phyloP scores from a whole-genome alignment of 1,284 basidiomycete genomes.

The Sphaerobolus stellatus region DNA sequence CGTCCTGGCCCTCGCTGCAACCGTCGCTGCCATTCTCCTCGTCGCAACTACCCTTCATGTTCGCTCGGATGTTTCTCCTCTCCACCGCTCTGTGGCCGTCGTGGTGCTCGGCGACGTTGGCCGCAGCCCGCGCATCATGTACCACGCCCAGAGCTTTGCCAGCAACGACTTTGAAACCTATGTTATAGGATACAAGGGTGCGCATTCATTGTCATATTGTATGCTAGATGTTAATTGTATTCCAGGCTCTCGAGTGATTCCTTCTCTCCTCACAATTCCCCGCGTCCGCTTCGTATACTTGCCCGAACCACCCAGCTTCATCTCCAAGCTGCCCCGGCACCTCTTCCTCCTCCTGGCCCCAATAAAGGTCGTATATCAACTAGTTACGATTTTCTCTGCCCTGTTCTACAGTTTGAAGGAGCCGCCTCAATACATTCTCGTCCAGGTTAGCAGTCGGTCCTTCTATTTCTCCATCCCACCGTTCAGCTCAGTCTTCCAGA shows the following conservation, averaged over 20 bases:
- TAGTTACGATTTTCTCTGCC: conserved; percentile 59
- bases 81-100: conserved; percentile 73
- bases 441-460: conserved; percentile 66
- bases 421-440: conserved; percentile 83
- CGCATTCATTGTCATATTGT: conserved; percentile 19
- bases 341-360: conserved; percentile 78
- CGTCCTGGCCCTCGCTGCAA: not conserved
- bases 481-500: conserved; percentile 15
- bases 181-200: conserved; percentile 86
- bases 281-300: conserved; percentile 68
- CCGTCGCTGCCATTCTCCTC: not conserved
- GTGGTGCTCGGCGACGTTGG: conserved; percentile 96
- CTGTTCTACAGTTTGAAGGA: conserved; percentile 61
- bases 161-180: conserved; percentile 77
- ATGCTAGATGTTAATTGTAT: not conserved
- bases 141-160: conserved; percentile 92
- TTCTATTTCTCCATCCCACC: conserved; percentile 5
- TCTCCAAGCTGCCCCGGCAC: conserved; percentile 50
- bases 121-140: conserved; percentile 97
- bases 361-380: conserved; percentile 76
- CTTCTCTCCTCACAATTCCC: conserved; percentile 63
- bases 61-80: conserved; percentile 34
- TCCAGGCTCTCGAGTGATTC: conserved; percentile 72
- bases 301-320: conserved; percentile 57
- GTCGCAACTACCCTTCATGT: not conserved